Percentiles rank a stretch among this genome's conserved stretches.
Conservation (phyloP, 495 filamentous ascomycete genomes). For the Cairneyella variabilis region DNA sequence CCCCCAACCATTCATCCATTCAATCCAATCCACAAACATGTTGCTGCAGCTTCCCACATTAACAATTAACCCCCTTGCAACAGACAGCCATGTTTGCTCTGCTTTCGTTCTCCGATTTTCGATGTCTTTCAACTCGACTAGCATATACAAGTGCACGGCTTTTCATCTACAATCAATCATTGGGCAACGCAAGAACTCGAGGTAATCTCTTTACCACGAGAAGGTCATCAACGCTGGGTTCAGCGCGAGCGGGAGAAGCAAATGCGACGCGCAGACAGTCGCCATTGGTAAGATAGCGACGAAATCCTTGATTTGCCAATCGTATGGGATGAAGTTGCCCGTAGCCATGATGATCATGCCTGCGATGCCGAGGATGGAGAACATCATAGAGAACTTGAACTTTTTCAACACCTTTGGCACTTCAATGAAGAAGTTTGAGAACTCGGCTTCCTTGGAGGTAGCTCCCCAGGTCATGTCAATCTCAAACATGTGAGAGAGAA, state of each 20-base stretch:
- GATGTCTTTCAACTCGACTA: too few relatives aligned
- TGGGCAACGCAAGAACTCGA: not conserved
- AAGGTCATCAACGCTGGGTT: conserved; percentile 82
- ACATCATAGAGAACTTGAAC: conserved; percentile 74
- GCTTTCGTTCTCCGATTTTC: too few relatives aligned
- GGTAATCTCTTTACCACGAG: conserved; percentile 53
- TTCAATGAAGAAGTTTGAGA: conserved; percentile 77
- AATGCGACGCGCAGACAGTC: conserved; percentile 63
- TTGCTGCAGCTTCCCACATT: too few relatives aligned
- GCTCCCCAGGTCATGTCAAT: conserved; percentile 71
- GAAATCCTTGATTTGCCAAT: conserved; percentile 70
- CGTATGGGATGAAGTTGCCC: conserved; percentile 57
- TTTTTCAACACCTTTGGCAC: conserved; percentile 70
- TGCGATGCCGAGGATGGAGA: conserved; percentile 55
- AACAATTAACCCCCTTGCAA: too few relatives aligned
- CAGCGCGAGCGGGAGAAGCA: conserved; percentile 66
- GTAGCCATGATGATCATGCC: conserved; percentile 67
- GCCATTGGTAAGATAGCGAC: conserved; percentile 80
- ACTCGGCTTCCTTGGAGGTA: conserved; percentile 68
- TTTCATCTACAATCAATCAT: too few relatives aligned
- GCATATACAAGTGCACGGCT: too few relatives aligned
- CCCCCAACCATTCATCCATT: too few relatives aligned
- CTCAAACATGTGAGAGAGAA: conserved; percentile 68
- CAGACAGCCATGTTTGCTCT: too few relatives aligned
- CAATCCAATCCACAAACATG: too few relatives aligned